Percentiles rank a stretch among this genome's conserved stretches.
Conservation (phyloP, 306 rosid genomes). For the Acacia melanoxylon region DNA sequence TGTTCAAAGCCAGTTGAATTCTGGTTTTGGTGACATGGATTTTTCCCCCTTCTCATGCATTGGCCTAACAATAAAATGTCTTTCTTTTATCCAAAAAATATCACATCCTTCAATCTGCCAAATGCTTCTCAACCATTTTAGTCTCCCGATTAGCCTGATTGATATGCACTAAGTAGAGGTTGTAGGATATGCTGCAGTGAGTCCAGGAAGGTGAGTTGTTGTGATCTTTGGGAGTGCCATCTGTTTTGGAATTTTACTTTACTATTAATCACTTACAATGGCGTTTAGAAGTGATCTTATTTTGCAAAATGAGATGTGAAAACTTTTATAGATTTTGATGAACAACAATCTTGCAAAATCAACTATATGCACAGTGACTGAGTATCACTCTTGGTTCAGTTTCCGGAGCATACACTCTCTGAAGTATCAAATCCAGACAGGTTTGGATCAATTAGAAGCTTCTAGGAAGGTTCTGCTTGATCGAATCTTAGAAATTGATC, state of each 20-base stretch:
- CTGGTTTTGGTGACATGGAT: background rate
- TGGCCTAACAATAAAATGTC: background rate
- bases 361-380: conserved; percentile 21
- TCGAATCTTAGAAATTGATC: conserved; percentile 79
- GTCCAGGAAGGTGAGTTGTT: background rate
- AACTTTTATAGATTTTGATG: conserved; percentile 29
- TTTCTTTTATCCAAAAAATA: background rate
- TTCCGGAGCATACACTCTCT: conserved; percentile 71
- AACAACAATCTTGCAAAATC: conserved; percentile 5
- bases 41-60: background rate
- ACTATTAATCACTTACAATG: background rate
- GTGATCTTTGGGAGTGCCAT: background rate
- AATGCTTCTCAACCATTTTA: background rate
- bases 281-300: conserved; percentile 15
- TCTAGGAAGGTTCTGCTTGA: conserved; percentile 75
- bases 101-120: background rate
- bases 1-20: background rate
- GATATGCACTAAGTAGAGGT: background rate
- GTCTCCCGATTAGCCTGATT: background rate
- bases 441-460: conserved; percentile 79
- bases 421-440: conserved; percentile 85
- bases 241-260: background rate
- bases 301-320: conserved; percentile 26
- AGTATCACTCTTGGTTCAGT: conserved; percentile 49
- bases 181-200: background rate